Evolutionary conservation across 2,329 filamentous ascomycete species (phyloP).

Genomic region (Claviceps purpurea): DNA sequence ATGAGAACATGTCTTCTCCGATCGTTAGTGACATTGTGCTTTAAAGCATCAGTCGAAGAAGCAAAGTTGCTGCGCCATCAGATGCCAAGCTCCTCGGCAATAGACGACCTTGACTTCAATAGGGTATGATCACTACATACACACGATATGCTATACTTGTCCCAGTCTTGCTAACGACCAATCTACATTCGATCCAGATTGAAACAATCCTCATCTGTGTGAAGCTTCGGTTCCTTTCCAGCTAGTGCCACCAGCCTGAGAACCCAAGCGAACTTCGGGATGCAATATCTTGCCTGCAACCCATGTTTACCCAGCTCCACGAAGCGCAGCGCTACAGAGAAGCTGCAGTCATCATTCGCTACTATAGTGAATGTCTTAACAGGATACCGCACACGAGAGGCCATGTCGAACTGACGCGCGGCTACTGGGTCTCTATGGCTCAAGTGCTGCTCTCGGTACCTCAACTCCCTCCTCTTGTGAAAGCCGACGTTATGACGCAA

Average conservation of each 20-base stretch:
- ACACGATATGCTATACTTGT: not conserved
- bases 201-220: not conserved
- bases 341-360: not conserved
- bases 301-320: not conserved
- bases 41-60: not conserved
- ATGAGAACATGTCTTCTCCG: not conserved
- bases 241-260: not conserved
- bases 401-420: too few relatives aligned
- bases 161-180: not conserved
- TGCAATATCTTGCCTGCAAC: not conserved
- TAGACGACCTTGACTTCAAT: not conserved
- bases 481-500: not conserved
- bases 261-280: not conserved
- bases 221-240: not conserved
- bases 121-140: not conserved
- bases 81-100: not conserved
- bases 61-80: not conserved
- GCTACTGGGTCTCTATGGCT: not conserved
- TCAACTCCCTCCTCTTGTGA: not conserved
- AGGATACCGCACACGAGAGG: not conserved
- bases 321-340: not conserved
- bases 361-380: not conserved
- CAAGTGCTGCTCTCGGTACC: not conserved
- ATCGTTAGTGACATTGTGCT: not conserved
- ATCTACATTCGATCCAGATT: not conserved